Percentiles rank a stretch among this genome's conserved stretches.
These are phyloP conservation scores for Elongisporangium anandrum DNA, from an alignment of 352 stramenopile genomes.

Conservation along the genomic window DNA sequence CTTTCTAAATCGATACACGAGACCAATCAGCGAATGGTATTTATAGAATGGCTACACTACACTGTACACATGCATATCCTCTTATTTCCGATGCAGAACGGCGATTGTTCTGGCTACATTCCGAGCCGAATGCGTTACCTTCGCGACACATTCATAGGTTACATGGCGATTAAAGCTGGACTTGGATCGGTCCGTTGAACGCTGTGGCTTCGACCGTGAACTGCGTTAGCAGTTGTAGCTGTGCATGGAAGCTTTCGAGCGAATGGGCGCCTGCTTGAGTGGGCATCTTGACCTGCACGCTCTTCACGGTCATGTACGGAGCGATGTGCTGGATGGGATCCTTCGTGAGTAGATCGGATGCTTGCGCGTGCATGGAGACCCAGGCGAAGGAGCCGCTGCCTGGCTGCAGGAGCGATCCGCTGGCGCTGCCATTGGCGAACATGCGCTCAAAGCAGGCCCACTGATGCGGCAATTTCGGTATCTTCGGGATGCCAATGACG, in stretches of 20 bases:
- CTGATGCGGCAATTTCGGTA: slow-evolving; percentile 15
- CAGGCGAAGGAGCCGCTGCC: slow-evolving; percentile 16
- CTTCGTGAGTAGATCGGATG: slow-evolving; percentile 21
- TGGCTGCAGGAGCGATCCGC: slow-evolving; percentile 15
- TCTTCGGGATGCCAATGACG: slow-evolving; percentile 23
- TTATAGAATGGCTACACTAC: background rate
- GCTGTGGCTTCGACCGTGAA: slow-evolving; percentile 22
- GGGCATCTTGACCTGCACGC: slow-evolving; percentile 15
- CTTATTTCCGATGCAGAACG: background rate
- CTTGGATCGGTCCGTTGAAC: slow-evolving; percentile 16
- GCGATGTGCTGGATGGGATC: slow-evolving; percentile 23
- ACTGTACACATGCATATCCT: background rate
- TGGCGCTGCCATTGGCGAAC: slow-evolving; percentile 10
- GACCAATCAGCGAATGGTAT: background rate
- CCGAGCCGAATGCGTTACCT: background rate
- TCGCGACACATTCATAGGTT: background rate
- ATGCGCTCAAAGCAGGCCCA: slow-evolving; percentile 34
- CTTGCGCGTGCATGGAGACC: slow-evolving; percentile 24
- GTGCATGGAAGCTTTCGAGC: slow-evolving; percentile 28
- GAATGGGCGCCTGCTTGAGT: background rate
- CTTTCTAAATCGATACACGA: background rate
- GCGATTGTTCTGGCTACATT: background rate
- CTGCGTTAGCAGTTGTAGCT: slow-evolving; percentile 20
- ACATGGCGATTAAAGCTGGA: slow-evolving; percentile 2
- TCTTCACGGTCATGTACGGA: slow-evolving; percentile 37